Evolutionary conservation across 2,329 filamentous ascomycete species (phyloP).

Genomic region (Colletotrichum spinosum): DNA sequence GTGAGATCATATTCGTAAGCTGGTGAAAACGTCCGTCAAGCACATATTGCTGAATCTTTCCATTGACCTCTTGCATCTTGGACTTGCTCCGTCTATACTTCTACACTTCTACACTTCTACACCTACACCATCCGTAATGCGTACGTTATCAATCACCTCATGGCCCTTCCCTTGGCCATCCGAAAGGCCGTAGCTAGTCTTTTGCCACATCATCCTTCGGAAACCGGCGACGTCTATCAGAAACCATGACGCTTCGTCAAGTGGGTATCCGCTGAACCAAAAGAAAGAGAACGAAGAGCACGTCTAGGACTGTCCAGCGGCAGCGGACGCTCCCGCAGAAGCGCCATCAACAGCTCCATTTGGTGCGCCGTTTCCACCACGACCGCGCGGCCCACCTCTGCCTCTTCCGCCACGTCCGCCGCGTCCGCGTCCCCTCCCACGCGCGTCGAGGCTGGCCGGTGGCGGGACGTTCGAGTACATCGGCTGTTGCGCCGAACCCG

Average conservation of each 20-base stretch:
- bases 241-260: slow-evolving; percentile 27
- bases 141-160: no score
- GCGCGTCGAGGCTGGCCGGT: slow-evolving; percentile 65
- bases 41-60: neutral
- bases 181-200: slow-evolving; percentile 5
- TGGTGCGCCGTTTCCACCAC: slow-evolving; percentile 42
- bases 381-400: slow-evolving; percentile 48
- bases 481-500: slow-evolving; percentile 37
- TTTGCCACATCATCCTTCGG: slow-evolving; percentile 5
- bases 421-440: slow-evolving; percentile 53
- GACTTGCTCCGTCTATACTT: neutral
- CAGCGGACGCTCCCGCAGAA: slow-evolving; percentile 5
- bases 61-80: neutral
- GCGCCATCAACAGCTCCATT: slow-evolving; percentile 16
- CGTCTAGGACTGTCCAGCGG: neutral
- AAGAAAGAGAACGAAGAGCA: neutral
- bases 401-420: slow-evolving; percentile 41
- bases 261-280: slow-evolving; percentile 24
- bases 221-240: slow-evolving; percentile 22
- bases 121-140: no score
- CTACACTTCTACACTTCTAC: no score
- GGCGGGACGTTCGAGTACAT: slow-evolving; percentile 70
- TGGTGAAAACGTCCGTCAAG: neutral
- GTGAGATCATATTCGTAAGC: neutral
- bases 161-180: neutral